These are phyloP conservation scores for Pisolithus tinctorius DNA, from an alignment of 768 basidiomycete genomes.

Conservation along the genomic window DNA sequence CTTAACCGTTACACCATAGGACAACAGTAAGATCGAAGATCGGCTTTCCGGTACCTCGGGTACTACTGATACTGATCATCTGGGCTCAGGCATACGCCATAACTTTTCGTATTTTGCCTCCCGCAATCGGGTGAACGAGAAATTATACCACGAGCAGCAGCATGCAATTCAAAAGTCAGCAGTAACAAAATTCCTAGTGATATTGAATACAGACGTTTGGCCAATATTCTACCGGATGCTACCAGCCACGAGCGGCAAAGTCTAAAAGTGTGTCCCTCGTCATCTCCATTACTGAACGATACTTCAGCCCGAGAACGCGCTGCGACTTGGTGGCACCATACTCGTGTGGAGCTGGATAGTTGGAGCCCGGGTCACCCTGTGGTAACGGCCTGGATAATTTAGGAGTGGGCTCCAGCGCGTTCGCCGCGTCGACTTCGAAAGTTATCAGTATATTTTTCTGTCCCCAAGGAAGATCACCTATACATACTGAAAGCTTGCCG, in stretches of 20 bases:
- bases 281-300: slow-evolving; percentile 33
- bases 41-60: too few species aligned
- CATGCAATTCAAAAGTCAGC: too few species aligned
- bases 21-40: too few species aligned
- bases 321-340: slow-evolving; percentile 30
- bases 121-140: too few species aligned
- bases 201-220: too few species aligned
- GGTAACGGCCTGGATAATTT: slow-evolving; percentile 24
- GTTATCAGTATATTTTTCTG: not conserved
- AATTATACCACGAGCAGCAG: too few species aligned
- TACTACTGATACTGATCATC: too few species aligned
- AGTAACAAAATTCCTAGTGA: too few species aligned
- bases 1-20: too few species aligned
- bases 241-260: slow-evolving; percentile 23
- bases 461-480: not conserved
- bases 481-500: slow-evolving; percentile 26
- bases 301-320: slow-evolving; percentile 37
- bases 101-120: too few species aligned
- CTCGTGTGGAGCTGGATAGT: slow-evolving; percentile 10
- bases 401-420: slow-evolving; percentile 25
- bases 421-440: slow-evolving; percentile 31
- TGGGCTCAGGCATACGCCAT: too few species aligned
- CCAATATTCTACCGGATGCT: too few species aligned
- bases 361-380: slow-evolving; percentile 29
- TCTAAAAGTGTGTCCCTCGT: slow-evolving; percentile 36